Evolutionary conservation across 148 eudicot species (phyloP), one percentile per base, ranked within the genome.

Genomic region (Diospyros kaki): DNA sequence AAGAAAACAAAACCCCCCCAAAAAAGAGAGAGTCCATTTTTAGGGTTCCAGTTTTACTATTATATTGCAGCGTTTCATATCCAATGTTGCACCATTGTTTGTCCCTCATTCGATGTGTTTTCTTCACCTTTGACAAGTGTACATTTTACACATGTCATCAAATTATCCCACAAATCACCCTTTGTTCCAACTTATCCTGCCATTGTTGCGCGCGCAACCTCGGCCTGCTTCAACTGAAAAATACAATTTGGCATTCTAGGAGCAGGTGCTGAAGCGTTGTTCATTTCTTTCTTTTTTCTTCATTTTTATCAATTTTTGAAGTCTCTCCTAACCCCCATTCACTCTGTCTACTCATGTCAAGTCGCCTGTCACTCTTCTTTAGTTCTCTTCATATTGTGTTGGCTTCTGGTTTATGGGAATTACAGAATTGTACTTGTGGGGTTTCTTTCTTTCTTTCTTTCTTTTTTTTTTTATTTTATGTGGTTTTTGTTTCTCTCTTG

Each of bases 241-340:
- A 14, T 4, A 52, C 38, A 69, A 13, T 2, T 60, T 38, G 69
- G 56, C 76, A 61, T 81, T 75, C 65, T 68, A 63, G 83, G 74
- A 86, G 87, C 81, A 80, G 78, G 87, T 82, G 54, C 85, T 48
- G 89, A 89, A 87, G 96, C 74, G 93, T 89, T 91, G 93, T 83
- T 69, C 80, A 64, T 65, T 60, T 68, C 28, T 38, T 46, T 18
- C 43, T 54, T 39, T 38, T 10, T 1, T 71, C 64, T 50, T 56
- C 59, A 60, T 73, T 62, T 67, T 48, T 43, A 46, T 51, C 64
- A 70, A 56, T 66, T 42, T 75, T 53, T 41, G 17, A 46, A 48
- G 4, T 48, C 52, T 4, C 4, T 53, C 39, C 52, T 55, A 44
- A 58, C 45, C 28, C 15, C 73, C 59, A 42, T 58, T 64, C 10